Conservation (phyloP, 495 filamentous ascomycete genomes). For the Thermothielavioides terrestris region DNA sequence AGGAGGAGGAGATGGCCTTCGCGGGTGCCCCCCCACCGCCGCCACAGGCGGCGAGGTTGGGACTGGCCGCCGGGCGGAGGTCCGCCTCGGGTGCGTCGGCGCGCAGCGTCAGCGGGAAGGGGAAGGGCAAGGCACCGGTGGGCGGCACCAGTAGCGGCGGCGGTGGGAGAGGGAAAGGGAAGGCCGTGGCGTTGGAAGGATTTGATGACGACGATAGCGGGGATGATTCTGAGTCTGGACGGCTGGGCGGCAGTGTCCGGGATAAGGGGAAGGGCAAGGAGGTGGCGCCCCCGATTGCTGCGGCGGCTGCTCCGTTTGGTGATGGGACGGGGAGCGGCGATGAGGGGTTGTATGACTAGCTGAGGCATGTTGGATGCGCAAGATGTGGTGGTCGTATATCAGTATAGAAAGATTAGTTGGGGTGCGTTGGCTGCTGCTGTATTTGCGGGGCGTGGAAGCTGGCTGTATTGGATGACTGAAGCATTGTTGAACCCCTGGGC, state of each 20-base stretch:
- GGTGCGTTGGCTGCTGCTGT: no score
- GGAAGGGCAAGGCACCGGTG: slow-evolving; percentile 38
- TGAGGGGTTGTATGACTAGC: slow-evolving; percentile 29
- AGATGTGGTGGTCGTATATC: no score
- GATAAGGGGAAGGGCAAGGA: slow-evolving; percentile 46
- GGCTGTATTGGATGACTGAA: no score
- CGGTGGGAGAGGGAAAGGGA: slow-evolving; percentile 46
- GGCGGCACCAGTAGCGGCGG: no score
- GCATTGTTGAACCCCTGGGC: no score
- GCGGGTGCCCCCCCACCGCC: no score
- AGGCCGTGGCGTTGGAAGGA: slow-evolving; percentile 21
- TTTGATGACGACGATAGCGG: slow-evolving; percentile 16
- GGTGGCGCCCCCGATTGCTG: slow-evolving; percentile 12
- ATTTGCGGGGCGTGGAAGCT: no score
- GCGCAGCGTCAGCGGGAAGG: slow-evolving; percentile 36
- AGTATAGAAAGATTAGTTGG: no score
- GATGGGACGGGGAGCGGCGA: slow-evolving; percentile 19
- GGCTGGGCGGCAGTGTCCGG: background rate
- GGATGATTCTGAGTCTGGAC: slow-evolving; percentile 1
- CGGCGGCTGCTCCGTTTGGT: slow-evolving; percentile 14
- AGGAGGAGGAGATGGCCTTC: slow-evolving; percentile 69
- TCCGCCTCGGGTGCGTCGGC: slow-evolving; percentile 12
- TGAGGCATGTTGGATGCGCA: background rate
- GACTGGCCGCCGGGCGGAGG: slow-evolving; percentile 9
- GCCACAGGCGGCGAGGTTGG: slow-evolving; percentile 10